Conservation (phyloP, 2,329 filamentous ascomycete genomes). For the Davidsoniella australis region DNA sequence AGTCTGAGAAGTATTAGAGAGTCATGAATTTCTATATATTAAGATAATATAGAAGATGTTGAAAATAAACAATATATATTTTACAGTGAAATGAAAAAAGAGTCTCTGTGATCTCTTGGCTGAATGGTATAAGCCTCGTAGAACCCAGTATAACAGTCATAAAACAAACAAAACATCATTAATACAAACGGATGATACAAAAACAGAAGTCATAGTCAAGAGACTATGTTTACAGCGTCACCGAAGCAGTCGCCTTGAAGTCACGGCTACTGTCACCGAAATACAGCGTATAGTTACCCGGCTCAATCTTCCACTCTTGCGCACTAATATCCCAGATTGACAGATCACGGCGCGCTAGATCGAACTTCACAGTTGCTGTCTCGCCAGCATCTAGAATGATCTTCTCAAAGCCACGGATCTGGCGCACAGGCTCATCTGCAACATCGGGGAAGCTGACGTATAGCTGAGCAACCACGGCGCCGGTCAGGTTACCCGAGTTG, state of each 20-base stretch:
- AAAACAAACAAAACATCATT: too few species aligned
- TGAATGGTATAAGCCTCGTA: too few species aligned
- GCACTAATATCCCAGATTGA: conserved; percentile 46
- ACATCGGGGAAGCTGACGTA: conserved; percentile 30
- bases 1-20: too few species aligned
- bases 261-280: conserved; percentile 33
- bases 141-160: too few species aligned
- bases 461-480: conserved; percentile 35
- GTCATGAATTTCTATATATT: background rate
- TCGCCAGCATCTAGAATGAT: conserved; percentile 29
- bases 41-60: background rate
- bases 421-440: conserved; percentile 38
- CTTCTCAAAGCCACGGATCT: conserved; percentile 51
- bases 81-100: background rate
- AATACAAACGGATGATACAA: too few species aligned
- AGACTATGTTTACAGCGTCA: background rate
- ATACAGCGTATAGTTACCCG: conserved; percentile 26
- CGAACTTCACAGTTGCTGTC: conserved; percentile 29
- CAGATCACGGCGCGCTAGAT: conserved; percentile 43
- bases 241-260: conserved; percentile 9
- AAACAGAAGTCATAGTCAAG: background rate
- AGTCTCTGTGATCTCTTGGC: too few species aligned
- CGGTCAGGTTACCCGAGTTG: conserved; percentile 33
- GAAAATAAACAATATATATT: background rate
- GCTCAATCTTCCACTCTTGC: conserved; percentile 42